Conservation (phyloP, 305 asterid species). For the Salvia sclarea region DNA sequence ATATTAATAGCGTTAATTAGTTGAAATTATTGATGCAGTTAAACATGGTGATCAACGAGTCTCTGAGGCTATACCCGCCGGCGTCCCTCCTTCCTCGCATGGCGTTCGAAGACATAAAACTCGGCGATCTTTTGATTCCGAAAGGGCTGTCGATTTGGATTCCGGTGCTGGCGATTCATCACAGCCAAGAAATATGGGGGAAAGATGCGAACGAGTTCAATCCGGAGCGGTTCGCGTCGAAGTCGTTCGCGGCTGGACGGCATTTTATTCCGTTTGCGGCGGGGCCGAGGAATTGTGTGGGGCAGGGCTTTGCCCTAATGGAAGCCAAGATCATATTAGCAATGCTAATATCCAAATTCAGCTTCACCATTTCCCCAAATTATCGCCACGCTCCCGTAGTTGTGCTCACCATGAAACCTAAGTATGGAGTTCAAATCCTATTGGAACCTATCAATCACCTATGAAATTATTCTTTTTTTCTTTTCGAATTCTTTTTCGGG, state of each 20-base stretch:
- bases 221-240: conserved; percentile 64
- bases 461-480: not conserved
- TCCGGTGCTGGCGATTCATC: conserved; percentile 90
- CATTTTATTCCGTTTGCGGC: conserved; percentile 88
- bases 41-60: conserved; percentile 84
- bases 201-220: conserved; percentile 76
- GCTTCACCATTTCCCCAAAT: conserved; percentile 60
- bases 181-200: conserved; percentile 79
- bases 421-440: conserved; percentile 77
- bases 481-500: not conserved
- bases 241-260: conserved; percentile 52
- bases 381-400: conserved; percentile 84
- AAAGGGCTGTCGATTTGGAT: conserved; percentile 94
- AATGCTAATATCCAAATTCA: conserved; percentile 70
- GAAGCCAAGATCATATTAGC: conserved; percentile 90
- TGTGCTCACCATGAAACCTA: conserved; percentile 82
- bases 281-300: conserved; percentile 87
- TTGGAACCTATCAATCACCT: conserved; percentile 45
- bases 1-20: too few relatives aligned
- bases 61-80: conserved; percentile 80
- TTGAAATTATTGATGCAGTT: conserved; percentile 54
- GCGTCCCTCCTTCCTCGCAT: conserved; percentile 82
- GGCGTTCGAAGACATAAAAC: conserved; percentile 85
- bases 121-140: conserved; percentile 77
- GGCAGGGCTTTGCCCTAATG: conserved; percentile 84